These are phyloP conservation scores for Chalara sp. DNA, from an alignment of 2,329 filamentous ascomycete genomes.

Conservation along the genomic window DNA sequence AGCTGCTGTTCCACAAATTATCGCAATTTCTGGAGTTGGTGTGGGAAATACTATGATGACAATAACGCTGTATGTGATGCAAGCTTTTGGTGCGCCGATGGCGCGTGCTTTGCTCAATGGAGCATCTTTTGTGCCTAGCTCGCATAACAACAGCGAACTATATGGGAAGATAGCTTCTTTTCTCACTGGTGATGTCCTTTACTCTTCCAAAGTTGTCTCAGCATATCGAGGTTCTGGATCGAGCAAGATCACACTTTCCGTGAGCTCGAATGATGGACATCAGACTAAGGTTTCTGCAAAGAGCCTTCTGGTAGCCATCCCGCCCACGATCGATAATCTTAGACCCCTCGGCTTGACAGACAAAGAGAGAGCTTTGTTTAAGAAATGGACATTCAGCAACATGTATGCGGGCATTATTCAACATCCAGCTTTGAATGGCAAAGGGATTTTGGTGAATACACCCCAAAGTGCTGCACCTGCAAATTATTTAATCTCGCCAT, in stretches of 20 bases:
- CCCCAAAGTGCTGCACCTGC: too few species aligned
- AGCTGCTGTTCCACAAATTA: constrained; percentile 1
- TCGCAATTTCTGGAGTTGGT: constrained; percentile 1
- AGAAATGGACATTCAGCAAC: constrained; percentile 6
- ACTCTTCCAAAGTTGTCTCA: constrained; percentile 5
- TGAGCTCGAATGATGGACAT: constrained; percentile 1
- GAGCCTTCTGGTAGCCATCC: constrained; percentile 7
- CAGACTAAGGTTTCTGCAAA: constrained; percentile 6
- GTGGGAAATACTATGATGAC: not conserved
- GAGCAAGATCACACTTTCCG: constrained; percentile 5
- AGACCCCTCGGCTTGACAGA: not conserved
- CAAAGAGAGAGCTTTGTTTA: constrained; percentile 8
- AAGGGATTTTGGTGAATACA: not conserved
- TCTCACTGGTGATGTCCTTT: constrained; percentile 5
- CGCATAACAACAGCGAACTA: constrained; percentile 7
- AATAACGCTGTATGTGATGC: constrained; percentile 4
- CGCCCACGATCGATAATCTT: constrained; percentile 6
- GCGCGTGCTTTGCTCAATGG: constrained; percentile 3
- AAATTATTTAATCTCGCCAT: too few species aligned
- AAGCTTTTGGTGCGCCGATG: constrained; percentile 6
- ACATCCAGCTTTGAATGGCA: too few species aligned
- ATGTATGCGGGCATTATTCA: constrained; percentile 2
- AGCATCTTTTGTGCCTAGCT: constrained; percentile 4
- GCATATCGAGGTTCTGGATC: constrained; percentile 4
- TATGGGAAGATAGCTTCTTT: constrained; percentile 6